These are phyloP conservation scores for Fonsecaea erecta DNA, from an alignment of 2,329 filamentous ascomycete genomes.

Conservation along the genomic window DNA sequence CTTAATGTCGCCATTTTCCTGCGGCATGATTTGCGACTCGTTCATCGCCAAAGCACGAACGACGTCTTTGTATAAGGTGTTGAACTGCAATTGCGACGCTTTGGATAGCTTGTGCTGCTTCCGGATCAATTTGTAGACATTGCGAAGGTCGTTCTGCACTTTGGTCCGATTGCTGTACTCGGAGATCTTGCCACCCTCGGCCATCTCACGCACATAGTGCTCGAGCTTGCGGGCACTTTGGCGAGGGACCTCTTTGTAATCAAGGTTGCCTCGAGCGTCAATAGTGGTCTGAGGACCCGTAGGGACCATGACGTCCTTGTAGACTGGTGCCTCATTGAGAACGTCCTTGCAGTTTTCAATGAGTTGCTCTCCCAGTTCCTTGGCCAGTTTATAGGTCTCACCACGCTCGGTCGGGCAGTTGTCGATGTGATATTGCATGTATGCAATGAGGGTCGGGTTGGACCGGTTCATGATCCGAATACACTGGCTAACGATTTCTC, in stretches of 20 bases:
- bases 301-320: conserved; percentile 92
- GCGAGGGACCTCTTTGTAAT: conserved; percentile 85
- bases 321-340: conserved; percentile 78
- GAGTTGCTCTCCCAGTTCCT: conserved; percentile 88
- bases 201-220: conserved; percentile 98
- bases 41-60: conserved; percentile 96
- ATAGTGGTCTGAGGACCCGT: conserved; percentile 93
- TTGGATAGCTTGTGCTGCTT: conserved; percentile 98
- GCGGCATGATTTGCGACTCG: conserved; percentile 93
- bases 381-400: conserved; percentile 97
- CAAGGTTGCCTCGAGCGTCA: conserved; percentile 87
- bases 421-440: conserved; percentile 99
- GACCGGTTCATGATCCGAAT: conserved; percentile 99
- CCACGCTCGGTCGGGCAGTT: conserved; percentile 96
- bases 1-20: conserved; percentile 71
- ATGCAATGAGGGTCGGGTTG: conserved; percentile 91
- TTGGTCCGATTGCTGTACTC: conserved; percentile 98
- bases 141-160: conserved; percentile 92
- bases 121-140: conserved; percentile 97
- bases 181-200: conserved; percentile 95
- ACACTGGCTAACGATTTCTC: conserved; percentile 97
- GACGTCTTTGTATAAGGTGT: conserved; percentile 90
- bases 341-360: conserved; percentile 98
- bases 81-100: conserved; percentile 94
- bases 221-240: conserved; percentile 93